These are phyloP conservation scores for Biancaea sappan DNA, from an alignment of 306 rosid species.

Conservation along the genomic window DNA sequence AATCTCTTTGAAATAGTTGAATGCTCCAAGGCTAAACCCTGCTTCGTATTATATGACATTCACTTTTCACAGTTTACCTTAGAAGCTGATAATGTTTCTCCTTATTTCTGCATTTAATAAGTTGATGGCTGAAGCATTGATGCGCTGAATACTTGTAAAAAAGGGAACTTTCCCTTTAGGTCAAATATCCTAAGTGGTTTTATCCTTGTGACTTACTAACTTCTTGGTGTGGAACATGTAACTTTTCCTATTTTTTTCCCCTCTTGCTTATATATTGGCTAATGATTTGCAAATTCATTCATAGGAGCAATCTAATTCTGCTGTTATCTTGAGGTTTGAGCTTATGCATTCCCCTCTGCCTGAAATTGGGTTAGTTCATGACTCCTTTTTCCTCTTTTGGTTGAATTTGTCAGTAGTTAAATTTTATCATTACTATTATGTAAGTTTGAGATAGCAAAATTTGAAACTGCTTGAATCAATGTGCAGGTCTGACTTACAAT, in stretches of 20 bases:
- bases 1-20: neutral
- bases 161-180: neutral
- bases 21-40: neutral
- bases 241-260: neutral
- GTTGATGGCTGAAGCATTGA: constrained; percentile 5
- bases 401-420: constrained; percentile 8
- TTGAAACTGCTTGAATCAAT: constrained; percentile 34
- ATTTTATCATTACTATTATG: constrained; percentile 13
- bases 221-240: constrained; percentile 9
- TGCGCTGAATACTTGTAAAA: neutral
- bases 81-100: neutral
- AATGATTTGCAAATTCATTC: constrained; percentile 6
- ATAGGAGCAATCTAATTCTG: constrained; percentile 69
- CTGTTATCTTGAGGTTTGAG: constrained; percentile 89
- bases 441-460: constrained; percentile 17
- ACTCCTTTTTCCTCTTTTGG: constrained; percentile 1
- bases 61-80: neutral
- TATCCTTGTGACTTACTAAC: constrained; percentile 13
- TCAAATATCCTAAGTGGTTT: neutral
- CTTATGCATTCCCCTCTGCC: constrained; percentile 72
- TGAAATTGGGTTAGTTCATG: constrained; percentile 62
- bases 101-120: neutral
- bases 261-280: constrained; percentile 20
- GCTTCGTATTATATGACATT: neutral
- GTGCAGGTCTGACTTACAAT: constrained; percentile 67